Evolutionary conservation across 495 filamentous ascomycete species (phyloP).

Genomic region (Apiosordaria backusii): DNA sequence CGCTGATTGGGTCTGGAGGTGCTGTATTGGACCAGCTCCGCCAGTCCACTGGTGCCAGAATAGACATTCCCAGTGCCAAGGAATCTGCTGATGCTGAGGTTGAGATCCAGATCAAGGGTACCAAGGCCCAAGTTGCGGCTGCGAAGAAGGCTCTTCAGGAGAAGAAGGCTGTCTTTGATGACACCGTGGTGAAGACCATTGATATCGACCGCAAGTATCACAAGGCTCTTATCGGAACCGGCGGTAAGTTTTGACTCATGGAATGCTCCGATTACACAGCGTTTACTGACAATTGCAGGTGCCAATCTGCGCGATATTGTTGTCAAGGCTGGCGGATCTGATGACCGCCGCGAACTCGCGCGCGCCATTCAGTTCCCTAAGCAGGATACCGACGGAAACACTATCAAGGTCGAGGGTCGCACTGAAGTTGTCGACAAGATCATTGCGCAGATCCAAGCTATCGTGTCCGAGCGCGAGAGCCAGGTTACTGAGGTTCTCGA

Average conservation of each 20-base stretch:
- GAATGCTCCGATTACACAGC: background rate
- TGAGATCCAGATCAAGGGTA: slow-evolving; percentile 85
- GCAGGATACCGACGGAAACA: slow-evolving; percentile 70
- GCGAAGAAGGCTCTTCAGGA: slow-evolving; percentile 85
- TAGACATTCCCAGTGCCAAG: slow-evolving; percentile 75
- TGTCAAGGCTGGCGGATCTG: slow-evolving; percentile 79
- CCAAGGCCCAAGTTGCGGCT: slow-evolving; percentile 80
- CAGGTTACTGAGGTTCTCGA: slow-evolving; percentile 73
- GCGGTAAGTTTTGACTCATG: slow-evolving; percentile 57
- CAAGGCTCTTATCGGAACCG: slow-evolving; percentile 79
- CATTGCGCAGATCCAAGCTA: slow-evolving; percentile 69
- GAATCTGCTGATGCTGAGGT: slow-evolving; percentile 61
- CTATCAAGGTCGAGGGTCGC: slow-evolving; percentile 82
- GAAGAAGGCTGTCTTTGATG: slow-evolving; percentile 78
- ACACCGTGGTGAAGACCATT: slow-evolving; percentile 76
- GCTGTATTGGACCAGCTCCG: slow-evolving; percentile 87
- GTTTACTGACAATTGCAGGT: slow-evolving; percentile 48
- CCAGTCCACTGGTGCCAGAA: slow-evolving; percentile 73
- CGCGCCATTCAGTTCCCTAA: slow-evolving; percentile 89
- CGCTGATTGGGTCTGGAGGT: slow-evolving; percentile 84
- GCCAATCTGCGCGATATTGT: slow-evolving; percentile 84
- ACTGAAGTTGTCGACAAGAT: slow-evolving; percentile 85
- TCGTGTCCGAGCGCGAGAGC: slow-evolving; percentile 74
- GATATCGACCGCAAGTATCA: slow-evolving; percentile 88
- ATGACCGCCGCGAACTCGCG: slow-evolving; percentile 72